Percentiles rank a stretch among this genome's conserved stretches.
Evolutionary conservation across 495 filamentous ascomycete species (phyloP).

Genomic region (Daldinia decipiens): DNA sequence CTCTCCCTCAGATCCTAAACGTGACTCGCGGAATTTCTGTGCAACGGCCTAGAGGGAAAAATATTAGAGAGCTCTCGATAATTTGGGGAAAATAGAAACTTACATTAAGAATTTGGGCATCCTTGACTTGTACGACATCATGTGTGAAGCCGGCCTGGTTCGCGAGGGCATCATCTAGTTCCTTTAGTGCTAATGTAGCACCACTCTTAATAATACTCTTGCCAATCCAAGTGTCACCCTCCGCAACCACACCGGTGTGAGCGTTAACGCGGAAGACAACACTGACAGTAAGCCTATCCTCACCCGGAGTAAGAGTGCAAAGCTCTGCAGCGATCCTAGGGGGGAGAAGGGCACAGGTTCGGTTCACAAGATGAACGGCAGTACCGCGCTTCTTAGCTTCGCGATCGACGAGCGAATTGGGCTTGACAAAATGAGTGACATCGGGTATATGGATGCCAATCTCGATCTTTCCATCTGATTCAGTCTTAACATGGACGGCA

Average conservation of each 20-base stretch:
- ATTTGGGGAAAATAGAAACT: conserved; percentile 43
- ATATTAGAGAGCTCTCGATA: conserved; percentile 45
- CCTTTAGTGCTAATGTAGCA: conserved; percentile 82
- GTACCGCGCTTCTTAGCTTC: conserved; percentile 99
- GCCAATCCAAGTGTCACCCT: conserved; percentile 91
- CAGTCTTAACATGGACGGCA: conserved; percentile 87
- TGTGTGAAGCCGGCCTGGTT: conserved; percentile 67
- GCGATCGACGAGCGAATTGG: conserved; percentile 93
- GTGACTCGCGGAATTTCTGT: conserved; percentile 86
- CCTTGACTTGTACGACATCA: conserved; percentile 69
- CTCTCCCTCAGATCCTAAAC: conserved; percentile 79
- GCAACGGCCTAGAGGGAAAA: conserved; percentile 67
- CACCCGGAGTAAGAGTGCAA: conserved; percentile 83
- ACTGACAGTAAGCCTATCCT: conserved; percentile 91
- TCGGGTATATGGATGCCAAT: conserved; percentile 96
- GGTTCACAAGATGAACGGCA: conserved; percentile 91
- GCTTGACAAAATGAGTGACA: conserved; percentile 96
- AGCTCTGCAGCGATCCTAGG: conserved; percentile 84
- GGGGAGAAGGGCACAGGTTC: conserved; percentile 90
- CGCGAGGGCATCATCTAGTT: conserved; percentile 82
- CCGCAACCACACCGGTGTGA: conserved; percentile 76
- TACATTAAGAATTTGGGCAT: conserved; percentile 80
- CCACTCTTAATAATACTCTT: conserved; percentile 92
- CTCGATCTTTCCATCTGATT: conserved; percentile 85
- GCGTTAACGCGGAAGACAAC: conserved; percentile 90